Base-by-base conservation (phyloP, 805 yeast genomes). In the Metschnikowia vanudenii region DNA sequence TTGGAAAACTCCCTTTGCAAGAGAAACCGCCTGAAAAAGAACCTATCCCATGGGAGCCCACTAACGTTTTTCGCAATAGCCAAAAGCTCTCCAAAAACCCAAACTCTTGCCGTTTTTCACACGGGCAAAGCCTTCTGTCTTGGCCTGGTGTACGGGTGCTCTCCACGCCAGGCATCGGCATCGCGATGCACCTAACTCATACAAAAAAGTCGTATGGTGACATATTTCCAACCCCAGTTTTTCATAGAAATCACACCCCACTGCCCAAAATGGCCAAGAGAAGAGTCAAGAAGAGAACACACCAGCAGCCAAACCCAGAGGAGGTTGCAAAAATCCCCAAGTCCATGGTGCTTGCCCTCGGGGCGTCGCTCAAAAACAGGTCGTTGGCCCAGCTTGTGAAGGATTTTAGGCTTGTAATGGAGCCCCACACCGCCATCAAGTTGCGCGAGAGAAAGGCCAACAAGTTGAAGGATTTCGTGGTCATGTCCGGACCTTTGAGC, bases 401-500 rank as follows among this genome's bases (percentile, higher is more conserved):
- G 49, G 99, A 94, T 65, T 82, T 91, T 65, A 80, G 99, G 62
- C 79, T 79, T 50, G 80, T 90, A 53, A 90, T 94, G 97, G 94
- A 89, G 63, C 99, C 99, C 12, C 96, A 92, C 60, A 94, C 99
- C 2, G 97, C 98, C 11, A 82, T 89, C 58, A 86, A 82, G 55
- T 75, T 94, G 49, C 78, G 84, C 53, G 99, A 94, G 68, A 76
- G 98, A 41, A 88, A 88, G 62, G 74, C 88, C 33, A 94, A 94
- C 67, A 87, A 83, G 61, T 74, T 94, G 55, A 88, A 86, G 64
- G 99, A 92, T 68, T 94, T 86, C 58, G 79, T 91, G n/a, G 96
- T 89, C n/a, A 91, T 94, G 97, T 88, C 97, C 32, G 98, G 98
- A 5, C 98, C 98, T 12, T 73, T 94, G 37, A 96, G 96, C 22